Percentiles rank a stretch among this genome's conserved stretches.
Evolutionary conservation across 345 rosid genomes (phyloP).

Genomic region (Cardamine occulta): DNA sequence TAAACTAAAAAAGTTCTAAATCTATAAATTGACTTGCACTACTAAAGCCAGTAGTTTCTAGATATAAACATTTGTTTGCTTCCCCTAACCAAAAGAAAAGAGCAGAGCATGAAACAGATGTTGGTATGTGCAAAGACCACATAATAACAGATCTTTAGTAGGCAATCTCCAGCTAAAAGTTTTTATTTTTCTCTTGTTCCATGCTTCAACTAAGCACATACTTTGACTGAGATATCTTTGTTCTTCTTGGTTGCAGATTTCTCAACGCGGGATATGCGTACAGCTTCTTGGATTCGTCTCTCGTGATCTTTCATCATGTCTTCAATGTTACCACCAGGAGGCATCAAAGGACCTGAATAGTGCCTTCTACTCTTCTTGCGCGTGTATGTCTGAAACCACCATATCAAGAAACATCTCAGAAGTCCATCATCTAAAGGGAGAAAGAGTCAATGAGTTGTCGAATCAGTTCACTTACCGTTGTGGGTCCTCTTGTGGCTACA

Average conservation of each 20-base stretch:
- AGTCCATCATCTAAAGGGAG: neutral
- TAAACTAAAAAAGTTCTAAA: constrained; percentile 24
- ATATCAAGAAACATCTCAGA: constrained; percentile 14
- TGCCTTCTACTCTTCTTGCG: constrained; percentile 76
- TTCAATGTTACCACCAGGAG: constrained; percentile 86
- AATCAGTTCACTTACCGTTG: constrained; percentile 47
- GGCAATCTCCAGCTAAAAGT: constrained; percentile 10
- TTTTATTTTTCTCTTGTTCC: constrained; percentile 11
- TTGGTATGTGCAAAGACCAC: constrained; percentile 29
- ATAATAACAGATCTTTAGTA: constrained; percentile 15
- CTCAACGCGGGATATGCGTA: constrained; percentile 75
- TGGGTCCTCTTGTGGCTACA: constrained; percentile 36
- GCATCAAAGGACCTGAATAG: constrained; percentile 90
- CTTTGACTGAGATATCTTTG: constrained; percentile 36
- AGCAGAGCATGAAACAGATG: constrained; percentile 37
- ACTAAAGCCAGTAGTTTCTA: constrained; percentile 33
- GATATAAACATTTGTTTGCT: constrained; percentile 38
- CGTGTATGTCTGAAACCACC: constrained; percentile 57
- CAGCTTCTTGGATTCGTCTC: constrained; percentile 88
- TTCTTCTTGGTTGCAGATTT: constrained; percentile 56
- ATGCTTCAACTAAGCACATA: constrained; percentile 37
- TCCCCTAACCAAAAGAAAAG: constrained; percentile 40
- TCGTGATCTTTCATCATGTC: constrained; percentile 90
- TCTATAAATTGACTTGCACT: constrained; percentile 32
- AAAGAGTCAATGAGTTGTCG: constrained; percentile 4